Conservation (phyloP, 1,284 basidiomycete genomes). For the Peniophora sp. region DNA sequence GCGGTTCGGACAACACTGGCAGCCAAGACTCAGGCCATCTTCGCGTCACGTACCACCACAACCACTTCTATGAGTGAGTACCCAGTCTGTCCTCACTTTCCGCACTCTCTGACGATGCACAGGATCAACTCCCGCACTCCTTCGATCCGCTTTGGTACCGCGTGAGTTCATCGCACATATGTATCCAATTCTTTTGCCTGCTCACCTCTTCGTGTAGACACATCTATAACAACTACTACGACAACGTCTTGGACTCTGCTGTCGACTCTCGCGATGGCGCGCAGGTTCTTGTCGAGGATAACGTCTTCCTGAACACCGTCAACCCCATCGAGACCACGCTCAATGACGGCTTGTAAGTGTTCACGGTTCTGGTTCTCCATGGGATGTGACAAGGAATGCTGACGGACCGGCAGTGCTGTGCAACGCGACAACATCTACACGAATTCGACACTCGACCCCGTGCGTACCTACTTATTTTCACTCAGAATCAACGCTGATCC, state of each 20-base stretch:
- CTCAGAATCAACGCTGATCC: neutral
- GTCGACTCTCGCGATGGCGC: constrained; percentile 18
- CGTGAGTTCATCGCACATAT: neutral
- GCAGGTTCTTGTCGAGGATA: constrained; percentile 18
- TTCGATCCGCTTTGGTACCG: constrained; percentile 21
- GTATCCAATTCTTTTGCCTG: neutral
- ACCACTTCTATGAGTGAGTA: constrained; percentile 1
- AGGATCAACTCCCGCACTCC: constrained; percentile 19
- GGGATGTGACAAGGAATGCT: no score
- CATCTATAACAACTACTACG: constrained; percentile 18
- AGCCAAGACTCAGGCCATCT: constrained; percentile 16
- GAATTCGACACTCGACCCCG: constrained; percentile 14
- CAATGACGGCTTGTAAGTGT: constrained; percentile 8
- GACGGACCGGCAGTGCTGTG: constrained; percentile 7
- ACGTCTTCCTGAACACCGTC: constrained; percentile 15
- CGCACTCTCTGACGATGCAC: neutral
- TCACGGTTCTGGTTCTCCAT: neutral
- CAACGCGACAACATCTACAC: constrained; percentile 16
- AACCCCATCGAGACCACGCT: constrained; percentile 15
- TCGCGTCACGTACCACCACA: constrained; percentile 19
- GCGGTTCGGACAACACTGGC: constrained; percentile 15
- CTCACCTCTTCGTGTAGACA: constrained; percentile 7
- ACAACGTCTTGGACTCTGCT: constrained; percentile 13
- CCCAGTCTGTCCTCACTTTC: no score
- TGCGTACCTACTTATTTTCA: neutral